phyloP scores from a whole-genome alignment of 768 basidiomycete genomes.

The Podaxis sp. region DNA sequence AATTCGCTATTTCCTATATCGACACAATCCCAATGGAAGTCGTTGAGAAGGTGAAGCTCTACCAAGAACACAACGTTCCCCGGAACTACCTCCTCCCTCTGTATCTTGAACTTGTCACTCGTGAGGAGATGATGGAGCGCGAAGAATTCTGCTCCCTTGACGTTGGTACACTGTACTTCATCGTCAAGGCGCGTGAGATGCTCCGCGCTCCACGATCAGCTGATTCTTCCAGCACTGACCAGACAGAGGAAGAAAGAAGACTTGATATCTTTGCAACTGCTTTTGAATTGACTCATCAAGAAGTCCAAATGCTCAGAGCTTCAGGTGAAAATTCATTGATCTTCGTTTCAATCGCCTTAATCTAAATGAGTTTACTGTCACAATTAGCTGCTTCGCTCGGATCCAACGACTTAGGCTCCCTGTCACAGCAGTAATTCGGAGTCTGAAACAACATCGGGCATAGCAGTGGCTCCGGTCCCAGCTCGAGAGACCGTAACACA shows the following conservation, averaged over 20 bases:
- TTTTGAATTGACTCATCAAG: background rate
- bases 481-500: too few relatives aligned
- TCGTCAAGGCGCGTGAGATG: conserved; percentile 13
- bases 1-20: conserved; percentile 38
- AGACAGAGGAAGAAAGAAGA: background rate
- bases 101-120: conserved; percentile 4
- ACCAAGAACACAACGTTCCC: background rate
- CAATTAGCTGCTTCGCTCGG: background rate
- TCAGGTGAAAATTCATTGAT: background rate
- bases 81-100: background rate
- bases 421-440: too few relatives aligned
- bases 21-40: background rate
- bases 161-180: background rate
- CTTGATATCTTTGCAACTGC: background rate
- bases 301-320: background rate
- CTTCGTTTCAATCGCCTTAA: background rate
- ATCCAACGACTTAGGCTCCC: too few relatives aligned
- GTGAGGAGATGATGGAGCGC: conserved; percentile 6
- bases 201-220: background rate
- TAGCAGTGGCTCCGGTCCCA: too few relatives aligned
- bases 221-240: background rate
- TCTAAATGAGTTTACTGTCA: background rate
- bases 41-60: conserved; percentile 1
- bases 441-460: too few relatives aligned
- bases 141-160: conserved; percentile 5